A percentile compares a stretch with the other conserved stretches of the same genome.
phyloP scores from a whole-genome alignment of 2,329 filamentous ascomycete species.

The Sclerotinia nivalis region DNA sequence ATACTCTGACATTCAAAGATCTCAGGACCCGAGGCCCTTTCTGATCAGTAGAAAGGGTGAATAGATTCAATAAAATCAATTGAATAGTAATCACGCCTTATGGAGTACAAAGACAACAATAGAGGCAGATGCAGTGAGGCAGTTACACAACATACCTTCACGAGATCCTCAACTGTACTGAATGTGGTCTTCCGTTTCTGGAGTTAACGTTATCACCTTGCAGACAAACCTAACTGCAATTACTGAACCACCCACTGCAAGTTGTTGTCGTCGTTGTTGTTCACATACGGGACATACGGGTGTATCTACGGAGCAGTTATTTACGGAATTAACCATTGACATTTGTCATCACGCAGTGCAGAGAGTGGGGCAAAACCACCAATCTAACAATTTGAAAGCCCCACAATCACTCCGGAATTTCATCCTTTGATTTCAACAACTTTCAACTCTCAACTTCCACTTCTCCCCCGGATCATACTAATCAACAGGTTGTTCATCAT shows the following conservation, averaged over 20 bases:
- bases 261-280: too few relatives aligned
- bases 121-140: too few relatives aligned
- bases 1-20: neutral
- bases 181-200: neutral
- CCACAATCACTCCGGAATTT: conserved; percentile 20
- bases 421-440: neutral
- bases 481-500: neutral
- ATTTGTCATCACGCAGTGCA: conserved; percentile 18
- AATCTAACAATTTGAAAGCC: neutral
- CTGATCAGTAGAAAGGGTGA: neutral
- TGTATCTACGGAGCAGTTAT: too few relatives aligned
- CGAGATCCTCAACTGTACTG: conserved; percentile 7
- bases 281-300: too few relatives aligned
- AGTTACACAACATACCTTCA: neutral
- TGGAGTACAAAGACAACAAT: neutral
- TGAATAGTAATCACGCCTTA: neutral
- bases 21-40: too few relatives aligned
- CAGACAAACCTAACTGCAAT: neutral
- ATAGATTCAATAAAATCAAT: neutral
- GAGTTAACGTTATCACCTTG: neutral
- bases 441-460: neutral
- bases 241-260: too few relatives aligned
- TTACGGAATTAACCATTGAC: neutral
- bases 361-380: conserved; percentile 15
- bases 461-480: conserved; percentile 1